Conservation (phyloP, 2,329 filamentous ascomycete genomes). For the Microsporum audouinii region DNA sequence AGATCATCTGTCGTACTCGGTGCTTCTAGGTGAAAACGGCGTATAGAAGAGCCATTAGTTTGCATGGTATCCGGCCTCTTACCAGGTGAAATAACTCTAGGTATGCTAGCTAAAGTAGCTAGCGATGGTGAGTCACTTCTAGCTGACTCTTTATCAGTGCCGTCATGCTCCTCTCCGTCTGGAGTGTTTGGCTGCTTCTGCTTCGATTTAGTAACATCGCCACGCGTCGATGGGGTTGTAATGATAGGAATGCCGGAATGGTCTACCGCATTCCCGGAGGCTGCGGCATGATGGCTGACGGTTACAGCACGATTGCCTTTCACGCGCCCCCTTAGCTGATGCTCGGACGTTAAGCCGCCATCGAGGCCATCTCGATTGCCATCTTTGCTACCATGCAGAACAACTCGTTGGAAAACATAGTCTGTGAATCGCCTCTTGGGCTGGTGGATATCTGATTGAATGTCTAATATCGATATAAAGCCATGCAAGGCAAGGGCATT, state of each 20-base stretch:
- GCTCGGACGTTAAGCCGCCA: not conserved
- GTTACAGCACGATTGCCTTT: not conserved
- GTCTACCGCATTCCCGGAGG: not conserved
- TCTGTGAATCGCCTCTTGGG: slow-evolving; percentile 40
- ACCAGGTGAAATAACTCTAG: not conserved
- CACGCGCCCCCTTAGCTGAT: not conserved
- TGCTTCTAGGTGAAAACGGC: slow-evolving; percentile 32
- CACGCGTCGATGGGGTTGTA: slow-evolving; percentile 23
- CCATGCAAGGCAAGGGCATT: not conserved
- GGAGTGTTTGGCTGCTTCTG: slow-evolving; percentile 14
- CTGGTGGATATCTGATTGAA: slow-evolving; percentile 34
- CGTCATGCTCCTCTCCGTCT: not conserved
- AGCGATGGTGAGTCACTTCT: not conserved
- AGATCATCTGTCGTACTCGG: slow-evolving; percentile 12
- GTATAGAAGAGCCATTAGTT: slow-evolving; percentile 17
- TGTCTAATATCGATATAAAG: slow-evolving; percentile 24
- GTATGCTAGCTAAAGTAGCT: not conserved
- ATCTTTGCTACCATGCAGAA: slow-evolving; percentile 14
- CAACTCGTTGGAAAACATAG: slow-evolving; percentile 37
- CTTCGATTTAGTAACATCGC: slow-evolving; percentile 30
- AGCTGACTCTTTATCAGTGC: not conserved
- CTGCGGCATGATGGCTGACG: not conserved
- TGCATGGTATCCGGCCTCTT: not conserved
- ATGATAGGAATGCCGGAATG: not conserved
- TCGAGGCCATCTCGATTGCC: not conserved